Evolutionary conservation across 768 basidiomycete genomes (phyloP).

Genomic region (Russula virescens): DNA sequence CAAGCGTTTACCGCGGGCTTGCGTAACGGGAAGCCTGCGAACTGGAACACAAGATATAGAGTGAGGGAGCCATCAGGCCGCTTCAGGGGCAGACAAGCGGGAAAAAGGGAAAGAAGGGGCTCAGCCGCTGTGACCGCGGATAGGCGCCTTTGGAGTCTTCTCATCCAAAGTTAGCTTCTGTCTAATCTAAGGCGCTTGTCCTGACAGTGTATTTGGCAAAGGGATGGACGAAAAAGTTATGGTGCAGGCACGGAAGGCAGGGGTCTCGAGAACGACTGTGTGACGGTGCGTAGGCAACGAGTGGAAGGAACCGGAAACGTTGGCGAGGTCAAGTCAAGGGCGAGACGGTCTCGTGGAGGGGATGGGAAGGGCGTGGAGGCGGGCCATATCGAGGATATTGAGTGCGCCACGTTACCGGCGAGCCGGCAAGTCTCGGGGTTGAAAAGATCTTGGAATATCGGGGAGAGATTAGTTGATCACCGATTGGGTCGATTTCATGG

Average conservation of each 20-base stretch:
- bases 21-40: too few species aligned
- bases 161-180: conserved; percentile 18
- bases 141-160: conserved; percentile 18
- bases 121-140: conserved; percentile 4
- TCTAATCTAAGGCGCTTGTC: conserved; percentile 17
- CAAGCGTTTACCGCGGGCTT: too few species aligned
- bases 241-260: conserved; percentile 11
- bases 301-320: neutral
- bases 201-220: conserved; percentile 12
- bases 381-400: neutral
- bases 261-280: neutral
- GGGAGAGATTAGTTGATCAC: conserved; percentile 25
- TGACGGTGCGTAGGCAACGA: conserved; percentile 3
- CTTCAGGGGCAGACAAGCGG: conserved; percentile 2
- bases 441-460: conserved; percentile 24
- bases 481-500: conserved; percentile 26
- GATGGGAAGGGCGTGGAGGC: neutral
- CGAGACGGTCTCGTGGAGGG: too few species aligned
- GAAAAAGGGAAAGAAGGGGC: neutral
- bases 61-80: too few species aligned
- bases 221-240: neutral
- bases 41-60: too few species aligned
- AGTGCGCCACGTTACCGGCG: conserved; percentile 21
- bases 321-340: neutral
- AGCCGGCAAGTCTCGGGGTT: conserved; percentile 11